A percentile compares a stretch with the other conserved stretches of the same genome.
Evolutionary conservation across 2,329 filamentous ascomycete genomes (phyloP).

Genomic region (Diaporthe destruens): DNA sequence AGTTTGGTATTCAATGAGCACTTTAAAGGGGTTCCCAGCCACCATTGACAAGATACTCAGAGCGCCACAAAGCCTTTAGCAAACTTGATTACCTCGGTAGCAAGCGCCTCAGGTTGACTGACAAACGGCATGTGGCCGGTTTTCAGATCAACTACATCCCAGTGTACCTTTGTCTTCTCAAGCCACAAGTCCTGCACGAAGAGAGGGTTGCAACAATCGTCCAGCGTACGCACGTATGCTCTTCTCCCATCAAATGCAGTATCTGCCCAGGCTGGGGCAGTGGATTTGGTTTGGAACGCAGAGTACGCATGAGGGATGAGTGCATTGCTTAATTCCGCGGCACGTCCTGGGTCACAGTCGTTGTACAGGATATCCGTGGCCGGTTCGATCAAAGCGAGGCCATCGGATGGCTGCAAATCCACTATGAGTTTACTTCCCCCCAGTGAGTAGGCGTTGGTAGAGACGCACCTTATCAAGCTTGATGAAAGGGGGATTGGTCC

Average conservation of each 20-base stretch:
- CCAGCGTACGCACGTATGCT: slow-evolving; percentile 26
- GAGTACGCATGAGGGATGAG: slow-evolving; percentile 41
- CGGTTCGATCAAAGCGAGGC: slow-evolving; percentile 20
- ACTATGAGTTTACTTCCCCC: not conserved
- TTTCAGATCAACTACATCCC: slow-evolving; percentile 46
- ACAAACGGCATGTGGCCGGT: slow-evolving; percentile 48
- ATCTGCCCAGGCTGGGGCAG: slow-evolving; percentile 30
- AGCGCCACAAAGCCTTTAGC: not conserved
- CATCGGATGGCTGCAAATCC: slow-evolving; percentile 16
- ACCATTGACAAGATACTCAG: not conserved
- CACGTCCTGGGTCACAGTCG: slow-evolving; percentile 8
- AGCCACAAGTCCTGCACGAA: slow-evolving; percentile 45
- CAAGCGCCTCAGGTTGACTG: slow-evolving; percentile 43
- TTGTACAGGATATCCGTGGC: slow-evolving; percentile 26
- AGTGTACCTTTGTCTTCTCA: slow-evolving; percentile 45
- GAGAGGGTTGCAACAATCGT: slow-evolving; percentile 44
- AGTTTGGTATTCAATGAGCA: no score
- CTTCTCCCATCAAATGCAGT: slow-evolving; percentile 22
- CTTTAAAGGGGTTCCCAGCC: no score
- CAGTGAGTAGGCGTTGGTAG: not conserved
- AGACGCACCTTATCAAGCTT: slow-evolving; percentile 26
- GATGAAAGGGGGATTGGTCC: slow-evolving; percentile 7
- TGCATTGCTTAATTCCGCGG: not conserved
- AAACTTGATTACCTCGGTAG: not conserved
- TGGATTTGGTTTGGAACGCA: slow-evolving; percentile 18